Evolutionary conservation across 495 filamentous ascomycete species (phyloP).

Genomic region (Penicillium coprophilum): DNA sequence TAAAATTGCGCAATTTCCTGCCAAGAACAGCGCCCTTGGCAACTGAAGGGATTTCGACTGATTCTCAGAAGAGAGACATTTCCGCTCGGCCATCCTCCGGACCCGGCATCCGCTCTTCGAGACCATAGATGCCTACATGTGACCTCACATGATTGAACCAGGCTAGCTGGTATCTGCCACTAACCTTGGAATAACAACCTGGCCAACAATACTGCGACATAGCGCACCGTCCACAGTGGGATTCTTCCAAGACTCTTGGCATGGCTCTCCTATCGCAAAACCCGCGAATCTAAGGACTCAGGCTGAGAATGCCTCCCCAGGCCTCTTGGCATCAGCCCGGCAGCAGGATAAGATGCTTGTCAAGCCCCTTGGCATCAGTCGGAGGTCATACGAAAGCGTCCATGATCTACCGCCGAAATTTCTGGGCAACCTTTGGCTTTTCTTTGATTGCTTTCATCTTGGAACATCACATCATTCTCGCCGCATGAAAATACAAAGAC

Average conservation of each 20-base stretch:
- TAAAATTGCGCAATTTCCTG: background rate
- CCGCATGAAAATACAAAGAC: background rate
- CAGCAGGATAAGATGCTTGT: background rate
- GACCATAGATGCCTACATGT: background rate
- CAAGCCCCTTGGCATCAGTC: slow-evolving; percentile 3
- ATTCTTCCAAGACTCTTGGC: slow-evolving; percentile 6
- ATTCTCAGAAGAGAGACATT: background rate
- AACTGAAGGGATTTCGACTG: background rate
- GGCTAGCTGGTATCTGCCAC: background rate
- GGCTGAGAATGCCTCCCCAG: background rate
- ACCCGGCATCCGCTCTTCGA: no score
- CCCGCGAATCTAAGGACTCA: background rate
- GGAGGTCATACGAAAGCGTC: background rate
- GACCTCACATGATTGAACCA: background rate
- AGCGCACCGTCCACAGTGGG: background rate
- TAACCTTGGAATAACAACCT: background rate
- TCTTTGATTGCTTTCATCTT: no score
- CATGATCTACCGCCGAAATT: background rate
- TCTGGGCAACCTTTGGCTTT: background rate
- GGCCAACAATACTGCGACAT: background rate
- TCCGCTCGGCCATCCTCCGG: background rate
- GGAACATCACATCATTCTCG: background rate
- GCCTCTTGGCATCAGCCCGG: slow-evolving; percentile 5
- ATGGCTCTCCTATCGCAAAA: background rate
- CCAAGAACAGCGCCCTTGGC: slow-evolving; percentile 6